Conservation (phyloP, 495 filamentous ascomycete species). For the Aspergillus conjunctus region DNA sequence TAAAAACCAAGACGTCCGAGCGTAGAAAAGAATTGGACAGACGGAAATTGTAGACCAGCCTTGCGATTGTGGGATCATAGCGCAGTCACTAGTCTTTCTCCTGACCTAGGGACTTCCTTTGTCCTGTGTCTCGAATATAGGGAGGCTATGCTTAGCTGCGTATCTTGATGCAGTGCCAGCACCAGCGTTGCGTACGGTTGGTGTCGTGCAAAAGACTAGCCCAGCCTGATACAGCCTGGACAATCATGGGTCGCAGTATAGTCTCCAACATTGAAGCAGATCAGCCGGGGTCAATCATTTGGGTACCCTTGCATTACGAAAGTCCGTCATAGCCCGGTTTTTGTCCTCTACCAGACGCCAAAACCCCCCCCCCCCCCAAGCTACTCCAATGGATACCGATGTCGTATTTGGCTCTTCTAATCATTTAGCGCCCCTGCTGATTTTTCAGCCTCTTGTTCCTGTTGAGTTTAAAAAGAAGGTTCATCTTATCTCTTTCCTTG, state of each 20-base stretch:
- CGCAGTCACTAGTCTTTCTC: not conserved
- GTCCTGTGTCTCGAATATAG: not conserved
- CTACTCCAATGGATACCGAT: not conserved
- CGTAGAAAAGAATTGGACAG: no score
- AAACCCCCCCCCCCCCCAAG: no score
- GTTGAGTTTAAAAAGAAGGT: not conserved
- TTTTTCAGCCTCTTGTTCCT: not conserved
- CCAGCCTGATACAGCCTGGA: not conserved
- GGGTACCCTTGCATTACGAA: not conserved
- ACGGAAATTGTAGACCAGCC: no score
- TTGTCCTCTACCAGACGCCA: not conserved
- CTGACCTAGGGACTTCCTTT: not conserved
- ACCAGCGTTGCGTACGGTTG: not conserved
- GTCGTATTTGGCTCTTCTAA: no score
- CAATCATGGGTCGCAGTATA: constrained; percentile 1
- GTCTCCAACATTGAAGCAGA: not conserved
- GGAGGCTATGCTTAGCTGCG: not conserved
- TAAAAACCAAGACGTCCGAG: no score
- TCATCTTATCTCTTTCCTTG: not conserved
- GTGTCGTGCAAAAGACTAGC: not conserved
- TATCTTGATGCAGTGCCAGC: not conserved
- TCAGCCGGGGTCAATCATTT: not conserved
- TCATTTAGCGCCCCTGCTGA: not conserved
- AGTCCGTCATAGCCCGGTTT: not conserved
- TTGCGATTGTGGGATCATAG: constrained; percentile 31